phyloP scores from a whole-genome alignment of 1,139 yeast species.

The Williopsis jadinii region DNA sequence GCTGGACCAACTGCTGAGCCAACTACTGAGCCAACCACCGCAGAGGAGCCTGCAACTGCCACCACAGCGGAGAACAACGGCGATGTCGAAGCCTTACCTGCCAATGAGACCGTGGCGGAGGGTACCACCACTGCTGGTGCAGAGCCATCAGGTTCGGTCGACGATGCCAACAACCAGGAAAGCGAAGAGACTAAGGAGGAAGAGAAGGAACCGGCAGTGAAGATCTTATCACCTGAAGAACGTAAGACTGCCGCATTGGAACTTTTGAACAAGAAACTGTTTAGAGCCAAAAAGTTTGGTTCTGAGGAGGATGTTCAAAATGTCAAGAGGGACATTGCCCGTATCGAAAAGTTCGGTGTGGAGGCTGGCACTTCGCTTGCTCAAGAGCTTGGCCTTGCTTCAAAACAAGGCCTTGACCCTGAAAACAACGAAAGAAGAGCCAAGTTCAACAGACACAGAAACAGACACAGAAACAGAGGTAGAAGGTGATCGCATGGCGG shows the following conservation, averaged over 20 bases:
- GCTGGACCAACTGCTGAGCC: background rate
- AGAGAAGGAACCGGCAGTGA: conserved; percentile 2
- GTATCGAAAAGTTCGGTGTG: conserved; percentile 83
- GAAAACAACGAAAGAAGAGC: conserved; percentile 5
- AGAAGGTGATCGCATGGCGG: conserved; percentile 1
- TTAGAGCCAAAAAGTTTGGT: conserved; percentile 75
- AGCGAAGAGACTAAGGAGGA: conserved; percentile 5
- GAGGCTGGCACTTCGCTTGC: conserved; percentile 63
- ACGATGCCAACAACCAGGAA: background rate
- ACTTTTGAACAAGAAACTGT: conserved; percentile 58
- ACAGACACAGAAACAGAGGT: conserved; percentile 3
- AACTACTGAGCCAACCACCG: conserved; percentile 10
- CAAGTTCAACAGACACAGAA: background rate
- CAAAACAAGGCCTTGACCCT: conserved; percentile 7
- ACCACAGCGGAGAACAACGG: background rate
- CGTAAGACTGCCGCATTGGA: conserved; percentile 63
- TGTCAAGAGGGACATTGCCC: conserved; percentile 51
- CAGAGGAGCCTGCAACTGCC: conserved; percentile 2
- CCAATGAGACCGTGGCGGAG: background rate
- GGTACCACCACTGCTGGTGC: background rate
- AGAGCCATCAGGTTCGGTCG: background rate
- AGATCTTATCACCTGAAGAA: conserved; percentile 52
- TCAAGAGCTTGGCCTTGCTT: conserved; percentile 50
- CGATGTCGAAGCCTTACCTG: background rate
- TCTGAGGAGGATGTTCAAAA: conserved; percentile 30